Conservation (phyloP, 495 filamentous ascomycete genomes). For the Trypethelium eluteriae region DNA sequence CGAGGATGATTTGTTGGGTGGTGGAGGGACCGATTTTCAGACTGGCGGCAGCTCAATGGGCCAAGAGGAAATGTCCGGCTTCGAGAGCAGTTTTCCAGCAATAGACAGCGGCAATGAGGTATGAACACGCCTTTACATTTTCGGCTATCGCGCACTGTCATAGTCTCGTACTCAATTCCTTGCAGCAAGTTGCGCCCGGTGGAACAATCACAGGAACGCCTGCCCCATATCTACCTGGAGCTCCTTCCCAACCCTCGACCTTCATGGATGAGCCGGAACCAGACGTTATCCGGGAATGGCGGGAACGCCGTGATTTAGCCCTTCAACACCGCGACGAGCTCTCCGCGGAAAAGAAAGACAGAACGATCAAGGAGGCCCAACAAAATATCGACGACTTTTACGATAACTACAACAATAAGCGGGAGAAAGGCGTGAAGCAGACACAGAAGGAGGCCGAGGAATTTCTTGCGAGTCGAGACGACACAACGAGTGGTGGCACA, state of each 20-base stretch:
- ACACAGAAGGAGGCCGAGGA: conserved; percentile 89
- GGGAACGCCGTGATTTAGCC: conserved; percentile 71
- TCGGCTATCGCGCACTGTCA: neutral
- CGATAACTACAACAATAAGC: conserved; percentile 96
- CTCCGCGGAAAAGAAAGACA: conserved; percentile 65
- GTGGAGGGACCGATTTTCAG: conserved; percentile 35
- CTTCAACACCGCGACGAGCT: conserved; percentile 70
- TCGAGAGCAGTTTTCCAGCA: conserved; percentile 82
- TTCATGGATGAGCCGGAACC: conserved; percentile 67
- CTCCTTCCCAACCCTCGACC: conserved; percentile 42
- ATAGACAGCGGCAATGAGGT: conserved; percentile 77
- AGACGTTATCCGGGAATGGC: conserved; percentile 85
- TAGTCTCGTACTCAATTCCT: conserved; percentile 19
- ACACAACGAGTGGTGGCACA: conserved; percentile 87
- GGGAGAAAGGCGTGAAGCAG: conserved; percentile 80
- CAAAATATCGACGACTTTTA: conserved; percentile 97
- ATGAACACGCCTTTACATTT: conserved; percentile 4
- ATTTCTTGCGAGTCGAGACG: conserved; percentile 78
- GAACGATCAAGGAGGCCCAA: conserved; percentile 77
- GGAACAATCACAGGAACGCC: conserved; percentile 78
- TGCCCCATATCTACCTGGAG: conserved; percentile 64
- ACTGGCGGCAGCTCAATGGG: conserved; percentile 34
- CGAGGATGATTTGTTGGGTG: conserved; percentile 66
- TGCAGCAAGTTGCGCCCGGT: conserved; percentile 73
- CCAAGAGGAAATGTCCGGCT: conserved; percentile 57